A percentile compares a stretch with the other conserved stretches of the same genome.
Conservation (phyloP, 495 filamentous ascomycete species). For the Podospora australis region DNA sequence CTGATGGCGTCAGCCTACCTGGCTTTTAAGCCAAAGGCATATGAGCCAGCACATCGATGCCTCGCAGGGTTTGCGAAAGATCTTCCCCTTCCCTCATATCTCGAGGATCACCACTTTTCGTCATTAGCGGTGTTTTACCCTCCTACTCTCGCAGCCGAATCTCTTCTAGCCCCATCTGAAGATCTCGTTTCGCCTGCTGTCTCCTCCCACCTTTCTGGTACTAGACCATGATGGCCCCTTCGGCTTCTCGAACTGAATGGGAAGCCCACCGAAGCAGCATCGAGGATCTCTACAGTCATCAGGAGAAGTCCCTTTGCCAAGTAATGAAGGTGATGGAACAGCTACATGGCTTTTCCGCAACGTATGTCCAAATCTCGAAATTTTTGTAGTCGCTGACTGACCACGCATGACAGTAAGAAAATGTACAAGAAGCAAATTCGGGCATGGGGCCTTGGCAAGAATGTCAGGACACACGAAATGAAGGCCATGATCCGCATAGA, state of each 20-base stretch:
- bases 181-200: too few relatives aligned
- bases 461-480: slow-evolving; percentile 18
- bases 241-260: slow-evolving; percentile 10
- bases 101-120: too few relatives aligned
- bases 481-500: slow-evolving; percentile 19
- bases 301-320: slow-evolving; percentile 11
- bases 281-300: slow-evolving; percentile 17
- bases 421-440: slow-evolving; percentile 26
- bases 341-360: slow-evolving; percentile 15
- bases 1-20: too few relatives aligned
- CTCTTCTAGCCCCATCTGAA: too few relatives aligned
- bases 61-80: too few relatives aligned
- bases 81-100: too few relatives aligned
- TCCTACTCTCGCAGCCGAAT: too few relatives aligned
- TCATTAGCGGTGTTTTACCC: too few relatives aligned
- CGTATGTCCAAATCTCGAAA: slow-evolving; percentile 5
- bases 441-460: slow-evolving; percentile 23
- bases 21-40: too few relatives aligned
- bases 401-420: slow-evolving; percentile 9
- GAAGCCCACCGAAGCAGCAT: slow-evolving; percentile 13
- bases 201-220: too few relatives aligned
- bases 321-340: slow-evolving; percentile 20
- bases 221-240: slow-evolving; percentile 6
- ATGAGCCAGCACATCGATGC: too few relatives aligned
- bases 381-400: background rate